phyloP scores from a whole-genome alignment of 495 filamentous ascomycete genomes.

The Cryomyces minteri region DNA sequence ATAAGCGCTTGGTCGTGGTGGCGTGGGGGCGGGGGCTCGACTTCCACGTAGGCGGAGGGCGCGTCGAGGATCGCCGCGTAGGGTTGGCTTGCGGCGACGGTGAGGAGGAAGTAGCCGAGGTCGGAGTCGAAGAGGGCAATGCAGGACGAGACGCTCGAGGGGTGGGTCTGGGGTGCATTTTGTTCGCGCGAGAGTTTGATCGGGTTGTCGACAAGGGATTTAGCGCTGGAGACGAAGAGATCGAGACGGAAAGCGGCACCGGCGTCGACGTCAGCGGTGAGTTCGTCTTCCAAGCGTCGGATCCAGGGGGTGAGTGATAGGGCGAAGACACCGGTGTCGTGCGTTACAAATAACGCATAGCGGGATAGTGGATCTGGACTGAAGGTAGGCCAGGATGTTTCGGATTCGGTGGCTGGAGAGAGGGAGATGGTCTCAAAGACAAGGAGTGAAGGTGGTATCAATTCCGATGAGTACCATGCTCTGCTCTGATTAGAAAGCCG shows the following conservation, averaged over 20 bases:
- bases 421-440: slow-evolving; percentile 6
- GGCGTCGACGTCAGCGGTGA: slow-evolving; percentile 40
- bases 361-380: slow-evolving; percentile 51
- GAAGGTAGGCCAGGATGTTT: slow-evolving; percentile 40
- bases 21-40: slow-evolving; percentile 17
- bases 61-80: slow-evolving; percentile 48
- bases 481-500: too few species aligned
- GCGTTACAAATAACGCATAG: slow-evolving; percentile 66
- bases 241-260: slow-evolving; percentile 58
- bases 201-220: slow-evolving; percentile 40
- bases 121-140: slow-evolving; percentile 54
- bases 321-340: slow-evolving; percentile 46
- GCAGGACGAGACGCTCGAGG: slow-evolving; percentile 14
- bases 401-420: neutral
- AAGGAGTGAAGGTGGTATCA: too few species aligned
- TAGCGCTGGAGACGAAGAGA: slow-evolving; percentile 43
- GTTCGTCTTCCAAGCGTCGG: slow-evolving; percentile 55
- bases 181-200: slow-evolving; percentile 27
- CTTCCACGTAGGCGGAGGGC: slow-evolving; percentile 29
- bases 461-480: too few species aligned
- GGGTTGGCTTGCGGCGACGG: slow-evolving; percentile 41
- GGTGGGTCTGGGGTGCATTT: slow-evolving; percentile 18
- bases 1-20: slow-evolving; percentile 17
- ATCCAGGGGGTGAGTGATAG: slow-evolving; percentile 60
- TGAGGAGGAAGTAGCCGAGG: slow-evolving; percentile 63